These are phyloP conservation scores for Helichrysum umbraculigerum DNA, from an alignment of 129 eudicot species.

Conservation along the genomic window DNA sequence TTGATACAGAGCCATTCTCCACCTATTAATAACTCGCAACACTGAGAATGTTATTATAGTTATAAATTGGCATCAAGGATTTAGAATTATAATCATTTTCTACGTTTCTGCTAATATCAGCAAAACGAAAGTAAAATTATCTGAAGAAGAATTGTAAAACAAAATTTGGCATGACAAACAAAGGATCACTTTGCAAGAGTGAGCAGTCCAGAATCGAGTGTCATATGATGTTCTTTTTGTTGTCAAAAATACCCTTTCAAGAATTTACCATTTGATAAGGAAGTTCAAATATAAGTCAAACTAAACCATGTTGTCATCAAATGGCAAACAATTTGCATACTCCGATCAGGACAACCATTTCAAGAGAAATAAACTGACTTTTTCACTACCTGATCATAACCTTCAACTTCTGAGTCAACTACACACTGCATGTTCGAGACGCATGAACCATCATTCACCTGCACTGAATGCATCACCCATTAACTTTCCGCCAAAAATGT, in stretches of 20 bases:
- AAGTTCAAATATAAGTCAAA: background rate
- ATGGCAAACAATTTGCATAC: background rate
- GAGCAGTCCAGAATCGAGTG: conserved; percentile 7
- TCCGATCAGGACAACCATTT: conserved; percentile 8
- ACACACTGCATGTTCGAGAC: conserved; percentile 97
- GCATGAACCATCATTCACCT: conserved; percentile 98
- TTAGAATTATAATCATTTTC: background rate
- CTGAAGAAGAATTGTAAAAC: background rate
- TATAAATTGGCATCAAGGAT: conserved; percentile 14
- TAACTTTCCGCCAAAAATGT: conserved; percentile 21
- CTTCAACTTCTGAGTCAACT: conserved; percentile 74
- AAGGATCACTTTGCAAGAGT: conserved; percentile 1
- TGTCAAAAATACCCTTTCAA: background rate
- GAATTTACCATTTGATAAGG: background rate
- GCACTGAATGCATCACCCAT: conserved; percentile 22
- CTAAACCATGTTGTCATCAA: background rate
- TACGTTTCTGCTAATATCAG: conserved; percentile 3
- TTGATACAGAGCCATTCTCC: conserved; percentile 63
- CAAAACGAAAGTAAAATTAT: conserved; percentile 13
- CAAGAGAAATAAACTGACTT: conserved; percentile 1
- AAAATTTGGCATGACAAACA: background rate
- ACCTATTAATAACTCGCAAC: conserved; percentile 48
- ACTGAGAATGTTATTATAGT: conserved; percentile 8
- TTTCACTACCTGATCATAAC: conserved; percentile 83
- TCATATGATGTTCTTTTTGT: conserved; percentile 1